Conservation (phyloP, 169 alveolate genomes). For the Plasmodium blacklocki region DNA sequence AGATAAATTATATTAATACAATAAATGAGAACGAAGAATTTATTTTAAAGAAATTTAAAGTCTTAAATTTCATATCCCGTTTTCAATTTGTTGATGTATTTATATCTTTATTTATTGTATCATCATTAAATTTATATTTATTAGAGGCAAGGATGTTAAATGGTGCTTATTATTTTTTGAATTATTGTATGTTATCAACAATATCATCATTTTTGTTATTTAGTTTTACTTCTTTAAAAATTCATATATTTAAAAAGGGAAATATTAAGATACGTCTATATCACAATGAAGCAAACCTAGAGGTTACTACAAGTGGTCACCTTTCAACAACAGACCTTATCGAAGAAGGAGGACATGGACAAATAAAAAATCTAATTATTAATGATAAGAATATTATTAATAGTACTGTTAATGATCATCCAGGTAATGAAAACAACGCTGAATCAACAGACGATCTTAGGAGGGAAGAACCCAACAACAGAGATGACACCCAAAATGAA, state of each 20-base stretch:
- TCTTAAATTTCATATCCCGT: slow-evolving; percentile 48
- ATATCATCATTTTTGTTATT: slow-evolving; percentile 49
- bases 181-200: slow-evolving; percentile 55
- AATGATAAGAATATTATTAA: not conserved
- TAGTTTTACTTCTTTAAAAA: slow-evolving; percentile 40
- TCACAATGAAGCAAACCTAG: slow-evolving; percentile 9
- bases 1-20: slow-evolving; percentile 35
- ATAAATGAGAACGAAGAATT: slow-evolving; percentile 43
- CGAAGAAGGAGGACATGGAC: too few species aligned
- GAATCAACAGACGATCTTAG: not conserved
- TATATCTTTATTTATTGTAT: slow-evolving; percentile 55
- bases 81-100: slow-evolving; percentile 73
- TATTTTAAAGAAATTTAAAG: slow-evolving; percentile 38
- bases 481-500: too few species aligned
- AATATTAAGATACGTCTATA: slow-evolving; percentile 32
- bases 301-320: not conserved
- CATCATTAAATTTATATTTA: slow-evolving; percentile 56
- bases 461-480: too few species aligned
- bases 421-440: not conserved
- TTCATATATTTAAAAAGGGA: slow-evolving; percentile 31
- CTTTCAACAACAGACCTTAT: not conserved
- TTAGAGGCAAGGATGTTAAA: slow-evolving; percentile 47
- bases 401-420: not conserved
- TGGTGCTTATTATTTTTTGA: slow-evolving; percentile 59
- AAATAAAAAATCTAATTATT: not conserved